phyloP scores from a whole-genome alignment of 352 stramenopile species.

The Globisporangium viniferum region DNA sequence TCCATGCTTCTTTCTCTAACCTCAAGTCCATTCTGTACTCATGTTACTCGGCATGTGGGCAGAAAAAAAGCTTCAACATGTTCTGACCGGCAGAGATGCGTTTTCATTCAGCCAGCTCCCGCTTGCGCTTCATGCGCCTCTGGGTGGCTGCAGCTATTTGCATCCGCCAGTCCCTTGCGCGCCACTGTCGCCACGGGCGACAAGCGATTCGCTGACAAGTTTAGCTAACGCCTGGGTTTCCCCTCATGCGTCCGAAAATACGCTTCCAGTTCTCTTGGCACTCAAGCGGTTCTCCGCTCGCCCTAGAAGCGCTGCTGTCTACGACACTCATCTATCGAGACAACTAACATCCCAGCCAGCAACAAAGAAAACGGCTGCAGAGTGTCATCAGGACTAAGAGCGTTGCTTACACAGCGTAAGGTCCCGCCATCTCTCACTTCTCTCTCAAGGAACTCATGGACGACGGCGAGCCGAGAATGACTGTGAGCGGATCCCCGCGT shows the following conservation, averaged over 20 bases:
- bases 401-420: no score
- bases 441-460: background rate
- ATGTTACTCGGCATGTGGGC: no score
- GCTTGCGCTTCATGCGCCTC: background rate
- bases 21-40: no score
- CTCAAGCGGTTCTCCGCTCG: no score
- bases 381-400: background rate
- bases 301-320: background rate
- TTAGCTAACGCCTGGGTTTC: background rate
- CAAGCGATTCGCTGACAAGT: background rate
- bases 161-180: background rate
- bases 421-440: no score
- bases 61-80: background rate
- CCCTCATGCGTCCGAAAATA: background rate
- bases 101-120: background rate
- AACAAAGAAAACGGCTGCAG: background rate
- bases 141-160: background rate
- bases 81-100: background rate
- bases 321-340: background rate
- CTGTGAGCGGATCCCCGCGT: slow-evolving; percentile 7
- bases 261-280: background rate
- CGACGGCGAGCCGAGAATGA: slow-evolving; percentile 11
- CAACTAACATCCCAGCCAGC: background rate
- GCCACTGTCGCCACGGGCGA: background rate
- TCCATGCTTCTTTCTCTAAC: no score